Conservation (phyloP, 1,284 basidiomycete species). For the Schizophyllum amplum region DNA sequence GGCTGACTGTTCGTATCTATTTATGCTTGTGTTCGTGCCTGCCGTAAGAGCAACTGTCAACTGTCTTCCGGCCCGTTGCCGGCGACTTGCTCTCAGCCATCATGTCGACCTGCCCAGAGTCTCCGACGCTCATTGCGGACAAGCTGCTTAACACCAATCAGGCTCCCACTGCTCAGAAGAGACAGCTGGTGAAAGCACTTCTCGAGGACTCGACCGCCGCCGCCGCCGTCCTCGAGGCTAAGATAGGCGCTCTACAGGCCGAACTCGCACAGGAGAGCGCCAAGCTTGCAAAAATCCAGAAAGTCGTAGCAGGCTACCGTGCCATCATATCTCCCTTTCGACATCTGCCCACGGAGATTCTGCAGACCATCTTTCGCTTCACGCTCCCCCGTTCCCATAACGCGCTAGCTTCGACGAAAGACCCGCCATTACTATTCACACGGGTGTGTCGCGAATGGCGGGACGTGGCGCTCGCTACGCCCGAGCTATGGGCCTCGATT, state of each 20-base stretch:
- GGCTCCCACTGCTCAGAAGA: no score
- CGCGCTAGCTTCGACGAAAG: not conserved
- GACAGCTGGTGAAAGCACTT: not conserved
- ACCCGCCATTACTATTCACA: slow-evolving; percentile 1
- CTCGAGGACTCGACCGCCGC: not conserved
- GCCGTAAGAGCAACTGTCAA: no score
- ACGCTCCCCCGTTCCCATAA: slow-evolving; percentile 4
- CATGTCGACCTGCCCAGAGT: no score
- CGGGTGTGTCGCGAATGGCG: slow-evolving; percentile 3
- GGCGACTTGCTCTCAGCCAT: no score
- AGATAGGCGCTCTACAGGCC: not conserved
- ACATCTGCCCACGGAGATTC: slow-evolving; percentile 1
- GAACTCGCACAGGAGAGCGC: no score
- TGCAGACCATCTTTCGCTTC: slow-evolving; percentile 3
- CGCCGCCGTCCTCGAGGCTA: not conserved
- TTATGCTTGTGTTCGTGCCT: no score
- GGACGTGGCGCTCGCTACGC: not conserved
- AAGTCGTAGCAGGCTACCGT: not conserved
- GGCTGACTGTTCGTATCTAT: no score
- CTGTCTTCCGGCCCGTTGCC: no score
- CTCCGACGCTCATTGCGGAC: no score
- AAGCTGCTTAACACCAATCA: no score
- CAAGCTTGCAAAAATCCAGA: no score
- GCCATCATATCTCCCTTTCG: slow-evolving; percentile 5
- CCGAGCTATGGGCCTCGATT: slow-evolving; percentile 2